Base-by-base conservation (phyloP, 306 rosid genomes). In the Clitoria ternatea region DNA sequence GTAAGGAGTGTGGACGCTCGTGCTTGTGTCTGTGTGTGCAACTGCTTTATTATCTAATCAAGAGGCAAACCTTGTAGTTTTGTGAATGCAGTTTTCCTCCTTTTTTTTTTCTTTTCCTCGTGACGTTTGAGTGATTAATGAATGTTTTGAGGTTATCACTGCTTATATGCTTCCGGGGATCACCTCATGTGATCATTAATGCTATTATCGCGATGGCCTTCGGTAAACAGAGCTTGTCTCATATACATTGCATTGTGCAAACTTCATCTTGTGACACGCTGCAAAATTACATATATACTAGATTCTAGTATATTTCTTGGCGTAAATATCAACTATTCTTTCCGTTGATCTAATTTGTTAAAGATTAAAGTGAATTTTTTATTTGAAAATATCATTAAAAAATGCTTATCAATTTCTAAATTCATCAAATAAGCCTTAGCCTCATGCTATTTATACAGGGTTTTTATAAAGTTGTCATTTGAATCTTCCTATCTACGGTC, bases 11-110 rank as follows among this genome's bases (percentile, higher is more conserved):
- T 47, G 63, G 29, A 1, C 0, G 15, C 43, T 37, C 6, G 43
- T 24, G 42, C 52, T 32, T 55, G 26, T 55, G 42, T 1, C 42
- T 40, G 5, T 14, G 5, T 14, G 55, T 35, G 27, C 13, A 15
- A 32, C 18, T 40, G 82, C 26, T 29, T 79, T 27, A 49, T 73
- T 53, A 66, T 30, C 20, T 50, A 42, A 20, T 22, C 45, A 53
- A 63, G 61, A 45, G 70, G 75, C 69, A 35, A 64, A 35, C 30
- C 39, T 44, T 55, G 69, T 71, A 35, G 22, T 12, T 72, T 65
- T 56, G 24, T 62, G 43, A 4, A 7, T 44, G 2, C 39, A 9
- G 0, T n/a, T 72, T 70, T 40, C 4, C 22, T 2, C 8, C 24
- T 32, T 8, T 23, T 14, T 52, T 23, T 4, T n/a, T n/a, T n/a